A percentile compares a stretch with the other conserved stretches of the same genome.
Evolutionary conservation across 306 rosid species (phyloP).

Genomic region (Glycine tomentella): DNA sequence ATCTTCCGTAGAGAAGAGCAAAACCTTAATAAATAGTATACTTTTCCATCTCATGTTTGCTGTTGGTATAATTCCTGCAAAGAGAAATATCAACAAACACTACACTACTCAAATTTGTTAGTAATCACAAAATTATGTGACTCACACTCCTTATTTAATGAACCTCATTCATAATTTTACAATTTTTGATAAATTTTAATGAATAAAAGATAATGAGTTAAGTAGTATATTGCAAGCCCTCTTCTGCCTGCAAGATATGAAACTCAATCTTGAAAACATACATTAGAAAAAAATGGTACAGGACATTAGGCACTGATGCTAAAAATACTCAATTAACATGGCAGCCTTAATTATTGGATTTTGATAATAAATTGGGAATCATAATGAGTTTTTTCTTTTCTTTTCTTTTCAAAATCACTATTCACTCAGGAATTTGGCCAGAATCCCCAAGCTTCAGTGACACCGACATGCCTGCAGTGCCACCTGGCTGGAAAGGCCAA

Average conservation of each 20-base stretch:
- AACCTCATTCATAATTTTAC: no score
- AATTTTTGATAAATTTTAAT: no score
- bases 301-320: not conserved
- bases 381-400: not conserved
- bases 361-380: conserved; percentile 14
- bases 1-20: not conserved
- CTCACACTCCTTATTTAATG: not conserved
- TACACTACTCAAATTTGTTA: no score
- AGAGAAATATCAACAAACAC: no score
- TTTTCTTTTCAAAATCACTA: not conserved
- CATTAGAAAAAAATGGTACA: not conserved
- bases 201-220: no score
- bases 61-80: not conserved
- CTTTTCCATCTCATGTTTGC: not conserved
- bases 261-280: conserved; percentile 14
- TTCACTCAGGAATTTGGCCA: conserved; percentile 84
- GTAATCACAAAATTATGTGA: not conserved
- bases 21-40: not conserved
- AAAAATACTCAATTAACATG: not conserved
- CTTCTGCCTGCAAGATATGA: not conserved
- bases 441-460: conserved; percentile 88
- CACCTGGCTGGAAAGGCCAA: conserved; percentile 74
- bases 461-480: conserved; percentile 80
- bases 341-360: not conserved
- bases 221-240: no score